Conservation (phyloP, 305 asterid genomes). For the Fraxinus nigra region DNA sequence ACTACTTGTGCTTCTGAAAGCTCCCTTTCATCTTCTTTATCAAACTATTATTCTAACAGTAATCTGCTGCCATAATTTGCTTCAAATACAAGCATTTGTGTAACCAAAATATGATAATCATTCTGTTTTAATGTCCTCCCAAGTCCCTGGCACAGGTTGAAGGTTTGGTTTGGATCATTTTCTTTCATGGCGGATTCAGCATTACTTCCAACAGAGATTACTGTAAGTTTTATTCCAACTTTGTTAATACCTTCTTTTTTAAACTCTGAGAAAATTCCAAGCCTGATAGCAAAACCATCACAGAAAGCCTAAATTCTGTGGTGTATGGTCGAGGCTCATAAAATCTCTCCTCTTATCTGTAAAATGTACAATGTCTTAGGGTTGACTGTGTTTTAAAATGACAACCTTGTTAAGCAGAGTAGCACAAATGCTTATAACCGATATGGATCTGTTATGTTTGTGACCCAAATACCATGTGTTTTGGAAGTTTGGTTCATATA, state of each 20-base stretch:
- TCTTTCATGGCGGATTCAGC: conserved; percentile 31
- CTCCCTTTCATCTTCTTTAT: conserved; percentile 43
- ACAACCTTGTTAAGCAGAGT: neutral
- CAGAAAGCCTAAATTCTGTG: neutral
- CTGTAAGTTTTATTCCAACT: conserved; percentile 26
- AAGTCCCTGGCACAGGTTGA: conserved; percentile 19
- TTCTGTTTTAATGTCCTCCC: conserved; percentile 1
- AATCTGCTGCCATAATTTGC: conserved; percentile 25
- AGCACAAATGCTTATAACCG: neutral
- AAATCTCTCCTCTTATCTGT: neutral
- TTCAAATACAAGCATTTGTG: conserved; percentile 35
- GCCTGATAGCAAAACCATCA: neutral
- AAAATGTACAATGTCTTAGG: neutral
- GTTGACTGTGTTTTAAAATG: neutral
- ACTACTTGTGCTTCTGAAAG: conserved; percentile 32
- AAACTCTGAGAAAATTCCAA: neutral
- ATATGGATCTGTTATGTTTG: neutral
- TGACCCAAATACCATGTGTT: no score
- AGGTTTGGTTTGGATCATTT: conserved; percentile 10
- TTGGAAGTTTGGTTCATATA: no score
- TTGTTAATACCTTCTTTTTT: neutral
- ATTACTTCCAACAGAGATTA: conserved; percentile 14
- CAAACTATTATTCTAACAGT: conserved; percentile 23
- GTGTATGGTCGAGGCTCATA: neutral
- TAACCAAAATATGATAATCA: conserved; percentile 9